Base-by-base conservation (phyloP, 495 filamentous ascomycete species). In the Penicillium waksmanii region DNA sequence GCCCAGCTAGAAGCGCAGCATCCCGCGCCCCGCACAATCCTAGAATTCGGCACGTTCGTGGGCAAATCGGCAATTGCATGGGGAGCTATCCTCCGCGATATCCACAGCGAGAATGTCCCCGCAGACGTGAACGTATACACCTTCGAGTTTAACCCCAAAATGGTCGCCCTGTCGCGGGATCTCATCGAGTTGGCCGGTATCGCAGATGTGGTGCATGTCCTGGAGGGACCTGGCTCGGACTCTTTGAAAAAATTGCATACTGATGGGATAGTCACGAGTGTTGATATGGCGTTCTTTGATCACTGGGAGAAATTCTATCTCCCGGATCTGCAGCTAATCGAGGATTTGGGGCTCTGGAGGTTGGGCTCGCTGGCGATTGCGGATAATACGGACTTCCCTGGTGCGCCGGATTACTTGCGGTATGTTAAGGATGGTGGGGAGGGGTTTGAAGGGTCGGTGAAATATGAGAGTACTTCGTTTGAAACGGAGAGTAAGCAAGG, bases 11-110 rank as follows among this genome's bases (percentile, higher is more conserved):
- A 49, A 9, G 51, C 53, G 8, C 66, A 67, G 53, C 25, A 60
- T 3, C 59, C 65, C 5, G 43, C 56, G 1, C 73, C 73, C 3
- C 62, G 58, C 8, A 67, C 62, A 0, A 47, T 76, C 12, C 38
- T 76, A 17, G 71, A 76, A 48, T 68, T 74, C 40, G 73, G 71
- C n/a, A 68, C 69, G 5, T 74, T 71, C 43, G 61, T 74, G 10
- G 71, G 71, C 35, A 65, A 65, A 46, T 73, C 73, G 0, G 73
- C 71, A 3, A 51, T 76, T 8, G 63, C 63, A 1, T 73, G 71
- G 63, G 70, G 63, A 25, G 69, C 65, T 40, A 68, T 69, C 21
- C 56, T 74, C n/a, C 67, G 60, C 9, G 70, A 70, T 40, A 62
- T 71, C 13, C 48, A 71, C 53, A 59, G 62, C 12, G 46, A 43